Conservation (phyloP, 441 rosid species). For the Arabidopsis hybrid region DNA sequence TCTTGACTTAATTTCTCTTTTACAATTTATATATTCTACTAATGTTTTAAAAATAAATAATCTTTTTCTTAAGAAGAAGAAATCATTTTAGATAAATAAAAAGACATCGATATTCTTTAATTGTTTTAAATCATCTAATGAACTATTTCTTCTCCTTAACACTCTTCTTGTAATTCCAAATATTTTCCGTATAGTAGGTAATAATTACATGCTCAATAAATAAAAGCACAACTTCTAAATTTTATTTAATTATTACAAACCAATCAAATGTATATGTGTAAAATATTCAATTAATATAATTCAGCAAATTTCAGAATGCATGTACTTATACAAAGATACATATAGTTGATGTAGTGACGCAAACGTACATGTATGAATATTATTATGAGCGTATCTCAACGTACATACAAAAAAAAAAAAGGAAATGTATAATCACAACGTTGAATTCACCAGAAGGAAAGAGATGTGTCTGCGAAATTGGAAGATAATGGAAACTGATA, state of each 20-base stretch:
- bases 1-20: neutral
- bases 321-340: neutral
- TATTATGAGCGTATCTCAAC: constrained; percentile 25
- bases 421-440: constrained; percentile 35
- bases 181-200: neutral
- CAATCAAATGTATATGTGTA: neutral
- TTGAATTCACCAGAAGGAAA: constrained; percentile 42
- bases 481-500: constrained; percentile 43
- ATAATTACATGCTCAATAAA: neutral
- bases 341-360: constrained; percentile 21
- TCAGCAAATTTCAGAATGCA: neutral
- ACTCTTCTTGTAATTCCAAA: neutral
- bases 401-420: constrained; percentile 1
- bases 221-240: no score
- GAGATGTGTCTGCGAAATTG: constrained; percentile 40
- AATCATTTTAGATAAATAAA: neutral
- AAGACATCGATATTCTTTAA: neutral
- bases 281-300: neutral
- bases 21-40: neutral
- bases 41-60: neutral
- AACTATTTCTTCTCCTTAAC: neutral
- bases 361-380: neutral
- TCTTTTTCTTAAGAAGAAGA: neutral
- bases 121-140: neutral
- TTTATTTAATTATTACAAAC: neutral